phyloP scores from a whole-genome alignment of 805 yeast genomes.

The Ogataea corticis region DNA sequence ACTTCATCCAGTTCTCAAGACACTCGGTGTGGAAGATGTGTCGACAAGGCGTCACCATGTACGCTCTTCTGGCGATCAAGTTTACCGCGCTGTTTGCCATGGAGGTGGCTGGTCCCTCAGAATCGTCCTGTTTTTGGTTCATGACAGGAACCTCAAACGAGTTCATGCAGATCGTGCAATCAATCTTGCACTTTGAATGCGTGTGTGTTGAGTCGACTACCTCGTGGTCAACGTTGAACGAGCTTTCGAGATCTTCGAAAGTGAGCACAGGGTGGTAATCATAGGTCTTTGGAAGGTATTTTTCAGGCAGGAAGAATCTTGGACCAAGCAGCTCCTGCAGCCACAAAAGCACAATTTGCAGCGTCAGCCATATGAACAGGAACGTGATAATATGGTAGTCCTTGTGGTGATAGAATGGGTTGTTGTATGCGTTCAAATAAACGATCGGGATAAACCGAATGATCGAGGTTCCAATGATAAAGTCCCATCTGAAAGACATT shows the following conservation, averaged over 20 bases:
- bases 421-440: conserved; percentile 50
- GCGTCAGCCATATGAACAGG: conserved; percentile 52
- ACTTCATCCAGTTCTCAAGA: conserved; percentile 89
- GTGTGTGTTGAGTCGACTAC: conserved; percentile 34
- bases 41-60: conserved; percentile 88
- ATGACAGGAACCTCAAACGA: conserved; percentile 60
- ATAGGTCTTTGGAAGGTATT: conserved; percentile 75
- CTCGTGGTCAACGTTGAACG: conserved; percentile 55
- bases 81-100: conserved; percentile 21
- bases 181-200: conserved; percentile 51
- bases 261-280: conserved; percentile 74
- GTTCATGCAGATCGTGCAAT: conserved; percentile 91
- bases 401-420: conserved; percentile 70
- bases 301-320: conserved; percentile 77
- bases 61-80: conserved; percentile 41
- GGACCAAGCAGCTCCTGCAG: conserved; percentile 74
- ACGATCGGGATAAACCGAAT: conserved; percentile 64
- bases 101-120: conserved; percentile 13
- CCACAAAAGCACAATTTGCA: conserved; percentile 59
- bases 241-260: conserved; percentile 60
- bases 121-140: conserved; percentile 17
- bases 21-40: conserved; percentile 92
- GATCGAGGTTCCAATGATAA: conserved; percentile 65
- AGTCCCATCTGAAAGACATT: conserved; percentile 70
- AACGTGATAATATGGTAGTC: conserved; percentile 51